phyloP scores from a whole-genome alignment of 2,329 filamentous ascomycete species.

The Colletotrichum caudatum region DNA sequence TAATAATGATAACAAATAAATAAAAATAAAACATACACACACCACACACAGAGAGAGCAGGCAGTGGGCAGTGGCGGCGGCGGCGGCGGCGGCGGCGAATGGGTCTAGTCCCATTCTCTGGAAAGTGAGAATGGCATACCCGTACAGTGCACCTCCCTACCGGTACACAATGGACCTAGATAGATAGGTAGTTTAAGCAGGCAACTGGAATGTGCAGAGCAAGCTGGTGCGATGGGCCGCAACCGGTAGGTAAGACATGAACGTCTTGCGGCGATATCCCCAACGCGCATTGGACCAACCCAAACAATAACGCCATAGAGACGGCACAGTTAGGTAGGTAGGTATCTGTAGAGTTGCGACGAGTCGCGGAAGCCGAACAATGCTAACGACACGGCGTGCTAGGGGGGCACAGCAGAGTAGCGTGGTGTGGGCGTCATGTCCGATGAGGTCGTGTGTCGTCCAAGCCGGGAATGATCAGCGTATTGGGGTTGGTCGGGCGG shows the following conservation, averaged over 20 bases:
- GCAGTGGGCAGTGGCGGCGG: background rate
- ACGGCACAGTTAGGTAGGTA: background rate
- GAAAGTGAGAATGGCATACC: background rate
- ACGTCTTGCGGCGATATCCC: background rate
- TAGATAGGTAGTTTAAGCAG: too few relatives aligned
- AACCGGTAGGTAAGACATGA: background rate
- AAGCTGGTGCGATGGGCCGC: background rate
- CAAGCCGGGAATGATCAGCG: slow-evolving; percentile 40
- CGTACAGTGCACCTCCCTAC: background rate
- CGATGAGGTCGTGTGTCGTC: slow-evolving; percentile 43
- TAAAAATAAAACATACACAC: background rate
- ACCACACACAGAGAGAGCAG: background rate
- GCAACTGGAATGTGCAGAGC: background rate
- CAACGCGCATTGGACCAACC: background rate
- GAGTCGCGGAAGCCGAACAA: slow-evolving; percentile 2
- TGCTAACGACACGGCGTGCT: slow-evolving; percentile 14
- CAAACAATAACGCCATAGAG: background rate
- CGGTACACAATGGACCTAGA: too few relatives aligned
- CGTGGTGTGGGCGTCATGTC: slow-evolving; percentile 31
- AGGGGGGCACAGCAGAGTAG: slow-evolving; percentile 1
- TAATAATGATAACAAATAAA: too few relatives aligned
- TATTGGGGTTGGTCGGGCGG: slow-evolving; percentile 23
- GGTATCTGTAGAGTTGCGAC: slow-evolving; percentile 10
- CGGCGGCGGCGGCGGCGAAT: background rate
- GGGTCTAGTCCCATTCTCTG: slow-evolving; percentile 4